Conservation (phyloP, 257 asterid genomes). For the Linaria vulgaris region DNA sequence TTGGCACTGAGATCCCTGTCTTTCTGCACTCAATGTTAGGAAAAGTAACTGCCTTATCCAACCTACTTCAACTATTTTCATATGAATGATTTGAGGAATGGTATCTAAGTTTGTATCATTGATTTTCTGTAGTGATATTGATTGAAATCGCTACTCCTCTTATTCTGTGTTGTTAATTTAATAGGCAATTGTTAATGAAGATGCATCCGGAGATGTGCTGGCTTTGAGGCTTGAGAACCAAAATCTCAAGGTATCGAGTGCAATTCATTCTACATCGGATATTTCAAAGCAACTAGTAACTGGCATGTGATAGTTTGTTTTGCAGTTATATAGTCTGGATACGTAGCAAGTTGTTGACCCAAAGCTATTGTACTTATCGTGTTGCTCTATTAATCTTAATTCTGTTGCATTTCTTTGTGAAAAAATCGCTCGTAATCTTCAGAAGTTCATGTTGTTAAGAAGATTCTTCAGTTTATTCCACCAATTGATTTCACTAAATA, state of each 20-base stretch:
- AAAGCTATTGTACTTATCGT: conserved; percentile 8
- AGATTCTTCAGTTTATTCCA: too few relatives aligned
- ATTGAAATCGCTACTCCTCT: conserved; percentile 2
- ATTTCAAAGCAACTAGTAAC: not conserved
- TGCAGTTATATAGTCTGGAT: conserved; percentile 2
- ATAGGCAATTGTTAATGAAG: conserved; percentile 85
- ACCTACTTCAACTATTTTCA: too few relatives aligned
- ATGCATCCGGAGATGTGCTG: conserved; percentile 82
- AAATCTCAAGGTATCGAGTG: conserved; percentile 59
- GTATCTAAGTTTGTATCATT: too few relatives aligned
- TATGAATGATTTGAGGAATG: too few relatives aligned
- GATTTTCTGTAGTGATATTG: too few relatives aligned
- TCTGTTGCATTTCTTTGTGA: conserved; percentile 4
- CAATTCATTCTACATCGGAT: not conserved
- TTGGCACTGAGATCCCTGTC: conserved; percentile 17
- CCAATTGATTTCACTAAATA: too few relatives aligned
- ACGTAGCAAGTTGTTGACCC: not conserved
- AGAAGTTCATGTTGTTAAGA: too few relatives aligned
- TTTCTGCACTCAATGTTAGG: not conserved
- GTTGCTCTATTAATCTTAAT: not conserved
- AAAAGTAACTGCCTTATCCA: not conserved
- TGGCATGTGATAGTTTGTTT: too few relatives aligned
- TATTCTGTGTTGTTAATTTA: conserved; percentile 18
- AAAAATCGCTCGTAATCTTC: not conserved
- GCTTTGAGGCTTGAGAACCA: conserved; percentile 80